These are phyloP conservation scores for Cordyceps tenuipes DNA, from an alignment of 2,329 filamentous ascomycete genomes.

Conservation along the genomic window DNA sequence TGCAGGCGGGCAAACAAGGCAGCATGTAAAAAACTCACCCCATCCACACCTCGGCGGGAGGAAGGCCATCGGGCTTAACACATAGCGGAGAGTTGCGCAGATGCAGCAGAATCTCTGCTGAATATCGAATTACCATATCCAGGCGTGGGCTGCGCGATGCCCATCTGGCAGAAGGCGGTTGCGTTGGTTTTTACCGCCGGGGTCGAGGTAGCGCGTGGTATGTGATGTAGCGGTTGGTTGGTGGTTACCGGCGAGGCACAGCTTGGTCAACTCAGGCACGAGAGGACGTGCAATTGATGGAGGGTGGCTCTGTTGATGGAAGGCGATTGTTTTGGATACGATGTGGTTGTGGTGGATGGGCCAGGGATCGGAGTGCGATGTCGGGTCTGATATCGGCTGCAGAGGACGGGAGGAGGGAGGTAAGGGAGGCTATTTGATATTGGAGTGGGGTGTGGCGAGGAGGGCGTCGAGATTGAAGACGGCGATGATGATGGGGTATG, in stretches of 20 bases:
- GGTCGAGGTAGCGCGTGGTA: slow-evolving; percentile 1
- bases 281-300: background rate
- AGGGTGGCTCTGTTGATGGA: background rate
- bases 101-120: slow-evolving; percentile 64
- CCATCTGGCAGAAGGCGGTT: slow-evolving; percentile 22
- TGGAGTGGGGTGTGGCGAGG: slow-evolving; percentile 1
- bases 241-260: background rate
- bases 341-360: background rate
- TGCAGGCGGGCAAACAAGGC: background rate
- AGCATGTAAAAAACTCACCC: slow-evolving; percentile 51
- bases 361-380: background rate
- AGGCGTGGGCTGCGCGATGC: slow-evolving; percentile 25
- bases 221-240: background rate
- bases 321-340: background rate
- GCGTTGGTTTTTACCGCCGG: background rate
- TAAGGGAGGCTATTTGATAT: slow-evolving; percentile 3
- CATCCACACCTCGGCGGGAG: slow-evolving; percentile 92
- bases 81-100: slow-evolving; percentile 78
- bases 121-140: slow-evolving; percentile 58
- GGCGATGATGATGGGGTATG: background rate
- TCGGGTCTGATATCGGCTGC: background rate
- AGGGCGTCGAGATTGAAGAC: background rate
- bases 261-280: background rate
- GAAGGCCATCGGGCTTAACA: slow-evolving; percentile 67
- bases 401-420: background rate